Base-by-base conservation (phyloP, 805 yeast species). In the Lachancea sp. region DNA sequence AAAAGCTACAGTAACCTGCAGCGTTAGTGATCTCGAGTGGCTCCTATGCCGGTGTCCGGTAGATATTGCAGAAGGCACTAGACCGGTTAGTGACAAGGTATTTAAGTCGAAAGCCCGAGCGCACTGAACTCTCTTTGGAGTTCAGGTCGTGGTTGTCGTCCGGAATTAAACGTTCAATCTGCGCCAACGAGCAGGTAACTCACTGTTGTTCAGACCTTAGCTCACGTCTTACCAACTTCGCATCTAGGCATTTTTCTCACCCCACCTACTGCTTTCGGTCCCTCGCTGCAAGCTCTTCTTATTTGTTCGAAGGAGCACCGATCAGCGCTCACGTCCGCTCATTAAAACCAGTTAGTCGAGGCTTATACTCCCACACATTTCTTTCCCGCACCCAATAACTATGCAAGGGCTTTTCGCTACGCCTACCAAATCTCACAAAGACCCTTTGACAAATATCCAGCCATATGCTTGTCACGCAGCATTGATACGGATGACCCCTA, bases 401-500 rank as follows among this genome's bases (percentile, higher is more conserved):
- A 30, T 30, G 34, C 13, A 30, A 3, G 18, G 11, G 9, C 4
- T 11, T 11, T 6, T 19, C 22, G 23, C 22, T 5, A 30, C 34
- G 12, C 34, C 34, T 18, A 30, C 34, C 23, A 30, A 30, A 30
- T 3, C 22, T 11, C 21, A 19, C 8, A 5, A 18, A 4, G 34
- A 30, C 25, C 9, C 11, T 17, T 6, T 26, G n/a, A 26, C 12
- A 26, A 26, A 26, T 13, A 7, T 12, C 29, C 13, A 8, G 29
- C 7, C 29, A 15, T 15, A 18, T 21, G 28, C 18, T 8, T n/a
- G 13, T 18, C 6, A 33, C 4, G 7, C 36, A 12, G n/a, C 28
- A 4, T 11, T 20, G 19, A n/a, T 16, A 3, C 12, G 33, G 9
- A 6, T 13, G 13, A 40, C 42, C 5, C 42, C 42, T n/a, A 26